Percentiles rank a stretch among this genome's conserved stretches.
Conservation (phyloP, 257 asterid species). For the Solanum paucissectum region DNA sequence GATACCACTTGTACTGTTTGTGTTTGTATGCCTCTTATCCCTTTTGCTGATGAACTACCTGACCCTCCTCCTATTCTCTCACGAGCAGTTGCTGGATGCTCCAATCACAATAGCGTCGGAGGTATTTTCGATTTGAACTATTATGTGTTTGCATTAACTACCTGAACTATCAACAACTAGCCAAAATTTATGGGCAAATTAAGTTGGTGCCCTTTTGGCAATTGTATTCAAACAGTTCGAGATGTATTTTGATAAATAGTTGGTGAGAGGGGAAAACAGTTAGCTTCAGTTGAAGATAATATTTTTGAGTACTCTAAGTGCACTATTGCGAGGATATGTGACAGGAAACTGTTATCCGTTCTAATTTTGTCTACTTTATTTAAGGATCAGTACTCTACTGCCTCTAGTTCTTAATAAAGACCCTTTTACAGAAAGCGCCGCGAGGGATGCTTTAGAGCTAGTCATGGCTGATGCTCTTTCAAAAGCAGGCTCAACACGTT, state of each 20-base stretch:
- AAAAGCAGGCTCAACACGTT: slow-evolving; percentile 49
- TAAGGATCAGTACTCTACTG: not conserved
- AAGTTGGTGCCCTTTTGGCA: not conserved
- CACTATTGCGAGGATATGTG: not conserved
- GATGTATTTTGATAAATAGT: not conserved
- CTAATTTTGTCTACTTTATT: not conserved
- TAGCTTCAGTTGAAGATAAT: not conserved
- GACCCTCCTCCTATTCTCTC: slow-evolving; percentile 61
- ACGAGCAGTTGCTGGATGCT: slow-evolving; percentile 77
- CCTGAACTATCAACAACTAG: not conserved
- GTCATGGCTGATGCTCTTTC: slow-evolving; percentile 80
- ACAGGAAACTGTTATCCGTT: not conserved
- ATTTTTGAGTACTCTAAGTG: not conserved
- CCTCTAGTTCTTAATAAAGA: not conserved
- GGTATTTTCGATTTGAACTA: slow-evolving; percentile 21
- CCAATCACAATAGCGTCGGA: slow-evolving; percentile 84
- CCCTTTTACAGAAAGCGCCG: slow-evolving; percentile 53
- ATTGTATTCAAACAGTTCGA: not conserved
- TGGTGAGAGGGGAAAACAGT: not conserved
- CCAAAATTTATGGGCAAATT: not conserved
- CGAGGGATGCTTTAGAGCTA: slow-evolving; percentile 63
- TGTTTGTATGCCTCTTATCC: slow-evolving; percentile 52
- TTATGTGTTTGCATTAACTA: not conserved
- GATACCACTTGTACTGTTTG: slow-evolving; percentile 72
- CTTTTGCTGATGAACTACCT: slow-evolving; percentile 33